Evolutionary conservation across 805 yeast genomes (phyloP).

Genomic region (Candida dajiaensis): DNA sequence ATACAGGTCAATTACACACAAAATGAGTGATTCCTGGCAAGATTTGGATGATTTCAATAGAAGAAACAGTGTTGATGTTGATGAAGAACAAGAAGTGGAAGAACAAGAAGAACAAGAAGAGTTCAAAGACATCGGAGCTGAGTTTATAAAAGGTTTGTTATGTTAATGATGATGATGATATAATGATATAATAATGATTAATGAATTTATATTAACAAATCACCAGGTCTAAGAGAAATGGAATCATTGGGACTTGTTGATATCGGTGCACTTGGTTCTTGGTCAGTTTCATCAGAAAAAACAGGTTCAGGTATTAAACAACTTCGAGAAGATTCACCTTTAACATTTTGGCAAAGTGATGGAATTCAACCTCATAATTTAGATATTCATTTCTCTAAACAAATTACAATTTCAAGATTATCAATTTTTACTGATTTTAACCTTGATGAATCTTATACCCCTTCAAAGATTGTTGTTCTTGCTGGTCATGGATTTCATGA

Average conservation of each 20-base stretch:
- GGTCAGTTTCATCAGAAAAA: slow-evolving; percentile 78
- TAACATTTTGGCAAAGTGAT: slow-evolving; percentile 90
- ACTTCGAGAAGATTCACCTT: slow-evolving; percentile 66
- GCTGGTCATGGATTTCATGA: slow-evolving; percentile 84
- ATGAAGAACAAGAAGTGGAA: too few relatives aligned
- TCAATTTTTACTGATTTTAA: slow-evolving; percentile 65
- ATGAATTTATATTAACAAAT: not conserved
- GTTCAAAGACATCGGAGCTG: slow-evolving; percentile 8
- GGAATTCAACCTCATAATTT: slow-evolving; percentile 84
- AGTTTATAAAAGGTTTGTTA: slow-evolving; percentile 17
- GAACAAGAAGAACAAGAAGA: too few relatives aligned
- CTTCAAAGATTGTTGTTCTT: slow-evolving; percentile 54
- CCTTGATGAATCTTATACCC: slow-evolving; percentile 90
- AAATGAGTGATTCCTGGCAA: slow-evolving; percentile 27
- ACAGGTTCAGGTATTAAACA: slow-evolving; percentile 67
- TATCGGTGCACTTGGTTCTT: slow-evolving; percentile 73
- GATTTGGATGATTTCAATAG: slow-evolving; percentile 18
- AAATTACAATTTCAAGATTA: slow-evolving; percentile 61
- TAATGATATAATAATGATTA: too few relatives aligned
- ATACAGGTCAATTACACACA: not conserved
- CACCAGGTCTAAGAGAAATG: slow-evolving; percentile 44
- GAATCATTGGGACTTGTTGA: slow-evolving; percentile 62
- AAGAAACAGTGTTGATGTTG: slow-evolving; percentile 1
- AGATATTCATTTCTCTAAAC: slow-evolving; percentile 73
- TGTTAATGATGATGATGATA: too few relatives aligned